Base-by-base conservation (phyloP, 108 stramenopile species). In the Pseudonitzschia delicatissima region DNA sequence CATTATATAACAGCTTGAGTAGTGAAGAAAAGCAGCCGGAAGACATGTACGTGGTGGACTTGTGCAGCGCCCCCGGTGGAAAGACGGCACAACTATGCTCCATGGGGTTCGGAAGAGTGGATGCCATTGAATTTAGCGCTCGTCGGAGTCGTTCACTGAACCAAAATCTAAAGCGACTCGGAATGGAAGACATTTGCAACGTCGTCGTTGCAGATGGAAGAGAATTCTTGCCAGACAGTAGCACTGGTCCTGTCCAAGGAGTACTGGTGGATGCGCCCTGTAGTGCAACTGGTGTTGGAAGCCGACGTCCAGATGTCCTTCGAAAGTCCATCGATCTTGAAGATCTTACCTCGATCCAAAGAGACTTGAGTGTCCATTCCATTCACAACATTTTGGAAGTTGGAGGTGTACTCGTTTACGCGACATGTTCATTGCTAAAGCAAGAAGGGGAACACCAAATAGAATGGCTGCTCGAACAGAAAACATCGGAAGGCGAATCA, bases 61-160 rank as follows among this genome's bases (percentile, higher is more conserved):
- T 97, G 84, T 99, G 98, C 68, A 87, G 94, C 2, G 90, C 98
- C 40, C 98, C 98, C 15, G 98, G 98, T 5, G 96, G 96, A 2
- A 99, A 99, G 68, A 97, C 98, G 0, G 74, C 90, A 4, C 97
- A 98, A 74, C 73, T 99, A 8, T 73, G 94, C 27, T 92, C 96
- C 31, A 80, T 87, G 23, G 88, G 88, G 7, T 87, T 96, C 71
- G 74, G 72, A 37, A 64, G 49, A 9, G 87, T 93, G 11, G 86
- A 85, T 23, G 89, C 92, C 15, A 71, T 93, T 13, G 92, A 93
- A 74, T 45, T 82, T 0, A 85, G 72, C 34, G 6, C 66, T 18
- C 31, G 66, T 42, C 34, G 92, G 59, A 77, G 72, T 51, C 45
- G 52, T 13, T 69, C 82, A 32, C 58, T 93, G 53, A 45, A 57